Evolutionary conservation across 768 basidiomycete genomes (phyloP), one percentile per base, ranked within the genome.

Genomic region (Leccinum sublutescens): DNA sequence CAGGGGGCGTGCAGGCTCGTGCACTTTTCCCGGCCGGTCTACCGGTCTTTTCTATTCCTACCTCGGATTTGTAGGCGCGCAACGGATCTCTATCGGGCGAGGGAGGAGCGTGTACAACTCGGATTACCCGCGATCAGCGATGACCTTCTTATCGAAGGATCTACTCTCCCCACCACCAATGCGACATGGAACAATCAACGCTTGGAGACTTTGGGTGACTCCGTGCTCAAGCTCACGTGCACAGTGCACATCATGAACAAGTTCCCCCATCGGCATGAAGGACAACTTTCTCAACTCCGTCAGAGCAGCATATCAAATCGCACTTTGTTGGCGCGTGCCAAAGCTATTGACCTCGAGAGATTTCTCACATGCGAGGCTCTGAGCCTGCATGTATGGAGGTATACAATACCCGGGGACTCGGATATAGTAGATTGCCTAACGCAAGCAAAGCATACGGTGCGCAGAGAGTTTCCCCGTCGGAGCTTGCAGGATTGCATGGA

Each of bases 401-500:
- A 84, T 55, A 75, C 77, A 6, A 66, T 81, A 40, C 63, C 78
- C 1, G 72, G 72, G 15, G 67, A 74, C 2, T 77, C 77, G 10
- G 76, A 77, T 17, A 68, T 72, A n/a, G 71, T 72, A 33, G 67
- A 71, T 48, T 65, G 62, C 25, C 61, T 74, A 36, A 38, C 47
- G 5, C 73, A 59, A 49, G 74, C 65, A 19, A 70, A 43, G 23
- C 71, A 74, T 33, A 52, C 48, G 48, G 77, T 77, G n/a, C 63
- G 55, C 55, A 80, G 87, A 36, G 72, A 73, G 38, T 82, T 86
- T 57, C 84, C 87, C 4, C 80, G 90, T 27, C 75, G 91, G 57
- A 86, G 88, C 65, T 72, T 95, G 62, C 90, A 92, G 67, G 93
- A 95, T 67, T 93, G 89, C 67, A 90, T 93, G 85, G 94, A 95